These are phyloP conservation scores for Nemania bipapillata DNA, from an alignment of 2,329 filamentous ascomycete species.

Conservation along the genomic window DNA sequence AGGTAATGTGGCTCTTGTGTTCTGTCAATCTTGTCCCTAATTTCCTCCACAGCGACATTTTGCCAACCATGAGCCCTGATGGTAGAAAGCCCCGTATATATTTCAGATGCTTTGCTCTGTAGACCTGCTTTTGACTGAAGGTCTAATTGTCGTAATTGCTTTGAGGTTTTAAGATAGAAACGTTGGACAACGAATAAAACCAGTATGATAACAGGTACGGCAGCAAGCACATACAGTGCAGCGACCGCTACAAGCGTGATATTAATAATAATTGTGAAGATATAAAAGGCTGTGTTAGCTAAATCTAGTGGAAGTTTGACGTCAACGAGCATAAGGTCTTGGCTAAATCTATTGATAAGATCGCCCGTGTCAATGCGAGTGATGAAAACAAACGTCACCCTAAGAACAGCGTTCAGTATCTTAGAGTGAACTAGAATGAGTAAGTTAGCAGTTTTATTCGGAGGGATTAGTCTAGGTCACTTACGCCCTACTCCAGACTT, in stretches of 20 bases:
- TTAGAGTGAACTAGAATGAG: not conserved
- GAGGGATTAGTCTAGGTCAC: not conserved
- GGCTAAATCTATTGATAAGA: not conserved
- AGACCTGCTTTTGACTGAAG: not conserved
- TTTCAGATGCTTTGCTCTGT: not conserved
- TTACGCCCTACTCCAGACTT: not conserved
- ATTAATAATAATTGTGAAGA: not conserved
- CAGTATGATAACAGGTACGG: not conserved
- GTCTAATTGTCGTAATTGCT: not conserved
- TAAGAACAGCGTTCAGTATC: not conserved
- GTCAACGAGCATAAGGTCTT: not conserved
- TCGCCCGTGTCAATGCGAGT: not conserved
- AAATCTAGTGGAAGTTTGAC: not conserved
- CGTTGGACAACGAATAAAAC: not conserved
- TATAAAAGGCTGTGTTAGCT: not conserved
- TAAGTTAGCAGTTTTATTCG: not conserved
- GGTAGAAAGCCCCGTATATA: not conserved
- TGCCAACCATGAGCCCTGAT: not conserved
- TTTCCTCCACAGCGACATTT: not conserved
- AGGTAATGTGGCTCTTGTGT: not conserved
- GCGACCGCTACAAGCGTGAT: not conserved
- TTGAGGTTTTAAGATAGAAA: not conserved
- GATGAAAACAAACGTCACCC: not conserved
- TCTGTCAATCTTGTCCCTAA: not conserved
- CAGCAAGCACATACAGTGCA: not conserved